phyloP scores from a whole-genome alignment of 345 rosid species.

The Microcos paniculata region DNA sequence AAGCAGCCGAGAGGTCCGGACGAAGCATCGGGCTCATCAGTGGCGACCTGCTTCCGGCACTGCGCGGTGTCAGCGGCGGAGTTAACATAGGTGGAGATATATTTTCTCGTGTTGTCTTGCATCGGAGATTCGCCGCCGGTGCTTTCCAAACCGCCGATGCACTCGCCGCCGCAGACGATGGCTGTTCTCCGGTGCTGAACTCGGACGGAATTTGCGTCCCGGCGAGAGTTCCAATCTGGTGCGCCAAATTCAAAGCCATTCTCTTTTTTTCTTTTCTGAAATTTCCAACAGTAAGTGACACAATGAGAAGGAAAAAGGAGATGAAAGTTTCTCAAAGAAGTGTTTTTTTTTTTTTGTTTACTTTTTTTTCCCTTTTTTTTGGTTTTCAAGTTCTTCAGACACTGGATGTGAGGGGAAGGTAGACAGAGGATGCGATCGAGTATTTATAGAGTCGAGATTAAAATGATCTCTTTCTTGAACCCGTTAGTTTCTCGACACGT shows the following conservation, averaged over 20 bases:
- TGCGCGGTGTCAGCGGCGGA: constrained; percentile 65
- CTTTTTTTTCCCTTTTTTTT: background rate
- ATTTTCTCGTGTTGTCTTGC: constrained; percentile 29
- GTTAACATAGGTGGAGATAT: constrained; percentile 33
- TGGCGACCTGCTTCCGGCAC: constrained; percentile 34
- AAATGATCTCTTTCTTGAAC: constrained; percentile 1
- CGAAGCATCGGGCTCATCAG: constrained; percentile 42
- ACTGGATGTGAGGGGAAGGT: background rate
- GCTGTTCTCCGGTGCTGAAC: constrained; percentile 9
- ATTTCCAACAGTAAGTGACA: constrained; percentile 9
- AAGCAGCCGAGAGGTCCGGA: constrained; percentile 65
- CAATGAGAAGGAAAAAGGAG: constrained; percentile 12
- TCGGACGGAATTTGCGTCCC: constrained; percentile 51
- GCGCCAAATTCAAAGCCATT: constrained; percentile 74
- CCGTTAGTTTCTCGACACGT: constrained; percentile 32
- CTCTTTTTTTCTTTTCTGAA: background rate
- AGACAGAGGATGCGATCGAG: background rate
- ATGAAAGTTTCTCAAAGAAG: background rate
- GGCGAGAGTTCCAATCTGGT: constrained; percentile 67
- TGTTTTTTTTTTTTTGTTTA: background rate
- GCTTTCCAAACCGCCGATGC: constrained; percentile 49
- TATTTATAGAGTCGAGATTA: constrained; percentile 46
- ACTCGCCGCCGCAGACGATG: constrained; percentile 43
- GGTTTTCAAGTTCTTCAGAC: background rate
- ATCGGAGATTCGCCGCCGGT: constrained; percentile 42